phyloP scores from a whole-genome alignment of 768 basidiomycete species.

The Boletus sp. region DNA sequence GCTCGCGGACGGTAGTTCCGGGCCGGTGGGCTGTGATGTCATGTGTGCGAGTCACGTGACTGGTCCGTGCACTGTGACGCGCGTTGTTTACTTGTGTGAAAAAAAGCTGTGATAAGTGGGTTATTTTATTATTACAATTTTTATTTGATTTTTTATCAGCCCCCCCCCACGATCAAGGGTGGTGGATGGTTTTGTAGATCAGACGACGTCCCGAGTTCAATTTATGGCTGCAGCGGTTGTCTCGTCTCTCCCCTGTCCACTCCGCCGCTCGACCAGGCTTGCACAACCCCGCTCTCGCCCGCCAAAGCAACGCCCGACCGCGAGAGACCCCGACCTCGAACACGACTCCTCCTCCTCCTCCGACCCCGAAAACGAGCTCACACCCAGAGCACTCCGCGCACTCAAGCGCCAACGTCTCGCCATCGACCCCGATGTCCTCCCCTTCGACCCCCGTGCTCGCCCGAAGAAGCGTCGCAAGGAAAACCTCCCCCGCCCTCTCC shows the following conservation, averaged over 20 bases:
- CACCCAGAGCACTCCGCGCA: slow-evolving; percentile 34
- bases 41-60: slow-evolving; percentile 17
- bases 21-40: background rate
- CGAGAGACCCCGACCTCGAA: slow-evolving; percentile 17
- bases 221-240: slow-evolving; percentile 32
- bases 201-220: slow-evolving; percentile 10
- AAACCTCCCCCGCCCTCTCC: background rate
- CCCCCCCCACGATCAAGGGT: background rate
- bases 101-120: too few relatives aligned
- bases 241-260: slow-evolving; percentile 27
- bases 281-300: slow-evolving; percentile 11
- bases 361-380: slow-evolving; percentile 32
- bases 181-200: slow-evolving; percentile 3
- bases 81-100: slow-evolving; percentile 14
- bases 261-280: slow-evolving; percentile 29
- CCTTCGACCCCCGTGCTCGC: slow-evolving; percentile 13
- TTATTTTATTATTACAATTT: background rate
- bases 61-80: slow-evolving; percentile 29
- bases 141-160: background rate
- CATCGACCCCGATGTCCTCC: slow-evolving; percentile 29
- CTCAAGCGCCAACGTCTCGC: slow-evolving; percentile 34
- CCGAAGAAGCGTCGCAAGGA: slow-evolving; percentile 26
- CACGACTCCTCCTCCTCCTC: slow-evolving; percentile 19
- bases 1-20: background rate
- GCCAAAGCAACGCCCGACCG: background rate